Conservation (phyloP, 306 rosid genomes). For the Trichosanthes truncata region DNA sequence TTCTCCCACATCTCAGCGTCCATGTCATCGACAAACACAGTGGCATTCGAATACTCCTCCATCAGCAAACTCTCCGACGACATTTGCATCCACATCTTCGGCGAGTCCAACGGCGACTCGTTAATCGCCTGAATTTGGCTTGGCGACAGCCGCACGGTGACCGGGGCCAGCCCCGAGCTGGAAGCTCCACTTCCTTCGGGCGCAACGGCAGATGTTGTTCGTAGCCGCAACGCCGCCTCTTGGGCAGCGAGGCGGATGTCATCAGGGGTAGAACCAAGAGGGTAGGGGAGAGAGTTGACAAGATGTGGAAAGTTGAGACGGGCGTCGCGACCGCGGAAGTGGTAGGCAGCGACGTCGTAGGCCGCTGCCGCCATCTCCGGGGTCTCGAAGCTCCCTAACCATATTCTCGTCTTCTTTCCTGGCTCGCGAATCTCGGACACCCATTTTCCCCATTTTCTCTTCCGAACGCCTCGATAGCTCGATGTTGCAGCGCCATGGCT, state of each 20-base stretch:
- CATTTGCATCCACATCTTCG: constrained; percentile 86
- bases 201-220: neutral
- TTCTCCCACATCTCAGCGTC: constrained; percentile 19
- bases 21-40: neutral
- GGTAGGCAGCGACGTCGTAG: constrained; percentile 73
- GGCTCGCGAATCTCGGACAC: constrained; percentile 90
- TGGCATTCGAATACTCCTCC: neutral
- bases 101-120: constrained; percentile 82
- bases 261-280: constrained; percentile 35
- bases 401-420: constrained; percentile 64
- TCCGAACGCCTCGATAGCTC: constrained; percentile 74
- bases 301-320: constrained; percentile 60
- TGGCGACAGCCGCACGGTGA: constrained; percentile 52
- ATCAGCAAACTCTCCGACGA: constrained; percentile 22
- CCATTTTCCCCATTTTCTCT: constrained; percentile 98
- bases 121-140: constrained; percentile 80
- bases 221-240: constrained; percentile 47
- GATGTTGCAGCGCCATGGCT: constrained; percentile 38
- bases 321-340: constrained; percentile 41
- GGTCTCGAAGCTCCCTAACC: constrained; percentile 76
- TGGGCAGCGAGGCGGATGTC: constrained; percentile 71
- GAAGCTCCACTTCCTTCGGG: neutral
- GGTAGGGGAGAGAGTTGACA: constrained; percentile 34
- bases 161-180: constrained; percentile 10
- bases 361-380: constrained; percentile 92